phyloP scores from a whole-genome alignment of 768 basidiomycete genomes.

The Lepiota venenata region DNA sequence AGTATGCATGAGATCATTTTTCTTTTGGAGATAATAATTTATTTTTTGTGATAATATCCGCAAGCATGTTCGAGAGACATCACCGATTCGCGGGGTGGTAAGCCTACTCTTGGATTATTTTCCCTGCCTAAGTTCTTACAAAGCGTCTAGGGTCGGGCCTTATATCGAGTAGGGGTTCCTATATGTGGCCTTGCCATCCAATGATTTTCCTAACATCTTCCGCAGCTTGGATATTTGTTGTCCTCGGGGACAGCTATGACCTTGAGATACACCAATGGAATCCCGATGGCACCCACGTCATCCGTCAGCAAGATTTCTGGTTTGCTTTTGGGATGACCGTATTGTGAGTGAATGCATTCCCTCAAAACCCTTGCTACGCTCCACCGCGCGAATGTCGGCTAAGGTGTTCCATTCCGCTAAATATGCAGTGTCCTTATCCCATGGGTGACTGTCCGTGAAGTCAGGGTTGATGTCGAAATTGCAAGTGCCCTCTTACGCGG shows the following conservation, averaged over 20 bases:
- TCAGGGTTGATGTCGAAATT: slow-evolving; percentile 74
- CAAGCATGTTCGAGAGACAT: slow-evolving; percentile 74
- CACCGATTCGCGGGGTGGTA: slow-evolving; percentile 84
- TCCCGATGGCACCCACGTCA: slow-evolving; percentile 50
- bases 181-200: background rate
- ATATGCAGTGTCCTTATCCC: slow-evolving; percentile 59
- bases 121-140: slow-evolving; percentile 7
- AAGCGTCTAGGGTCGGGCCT: slow-evolving; percentile 39
- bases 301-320: slow-evolving; percentile 79
- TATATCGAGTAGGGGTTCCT: slow-evolving; percentile 43
- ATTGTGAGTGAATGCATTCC: slow-evolving; percentile 43
- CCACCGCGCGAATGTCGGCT: background rate
- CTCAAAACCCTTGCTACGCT: background rate
- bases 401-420: background rate
- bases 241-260: slow-evolving; percentile 67
- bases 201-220: slow-evolving; percentile 6
- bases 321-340: slow-evolving; percentile 70
- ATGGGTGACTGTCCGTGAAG: slow-evolving; percentile 75
- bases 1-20: slow-evolving; percentile 39
- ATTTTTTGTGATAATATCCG: background rate
- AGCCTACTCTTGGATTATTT: slow-evolving; percentile 15
- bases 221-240: slow-evolving; percentile 63
- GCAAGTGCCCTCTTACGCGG: slow-evolving; percentile 35
- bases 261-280: slow-evolving; percentile 54
- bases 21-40: background rate